Evolutionary conservation across 2,329 filamentous ascomycete species (phyloP).

Genomic region (Alternaria sp.): DNA sequence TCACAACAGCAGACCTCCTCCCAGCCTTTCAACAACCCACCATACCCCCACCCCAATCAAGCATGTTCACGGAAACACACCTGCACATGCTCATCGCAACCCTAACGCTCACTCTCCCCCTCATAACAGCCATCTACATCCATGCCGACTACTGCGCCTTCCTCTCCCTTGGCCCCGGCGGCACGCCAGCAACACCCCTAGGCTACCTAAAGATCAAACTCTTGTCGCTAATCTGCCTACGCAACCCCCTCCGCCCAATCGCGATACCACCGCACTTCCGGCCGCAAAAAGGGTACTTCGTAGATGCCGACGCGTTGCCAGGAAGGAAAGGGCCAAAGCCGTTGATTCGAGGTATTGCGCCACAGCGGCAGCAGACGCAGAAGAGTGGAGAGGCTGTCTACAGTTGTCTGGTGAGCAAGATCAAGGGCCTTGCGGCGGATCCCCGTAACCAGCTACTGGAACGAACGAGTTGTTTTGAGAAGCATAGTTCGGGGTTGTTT

Average conservation of each 20-base stretch:
- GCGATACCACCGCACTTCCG: constrained; percentile 60
- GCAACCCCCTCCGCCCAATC: constrained; percentile 72
- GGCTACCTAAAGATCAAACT: constrained; percentile 79
- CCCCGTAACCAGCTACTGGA: constrained; percentile 49
- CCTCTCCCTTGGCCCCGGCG: constrained; percentile 78
- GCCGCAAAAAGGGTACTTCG: constrained; percentile 68
- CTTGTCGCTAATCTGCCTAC: constrained; percentile 74
- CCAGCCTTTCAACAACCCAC: background rate
- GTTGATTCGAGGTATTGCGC: constrained; percentile 76
- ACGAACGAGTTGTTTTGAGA: constrained; percentile 80
- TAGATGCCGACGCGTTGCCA: constrained; percentile 57
- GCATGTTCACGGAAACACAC: constrained; percentile 7
- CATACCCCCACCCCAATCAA: background rate
- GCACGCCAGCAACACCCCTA: constrained; percentile 75
- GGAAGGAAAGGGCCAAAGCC: constrained; percentile 71
- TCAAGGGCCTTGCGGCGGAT: constrained; percentile 33
- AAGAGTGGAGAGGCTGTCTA: constrained; percentile 63
- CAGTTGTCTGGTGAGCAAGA: constrained; percentile 20
- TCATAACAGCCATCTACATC: constrained; percentile 52
- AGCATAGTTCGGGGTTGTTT: constrained; percentile 81
- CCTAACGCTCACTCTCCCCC: constrained; percentile 31
- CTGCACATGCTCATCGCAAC: constrained; percentile 9
- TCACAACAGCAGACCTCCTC: background rate
- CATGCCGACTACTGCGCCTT: constrained; percentile 79
- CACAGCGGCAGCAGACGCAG: constrained; percentile 80